phyloP scores from a whole-genome alignment of 1,139 yeast species.

The Wickerhamomyces sp. region DNA sequence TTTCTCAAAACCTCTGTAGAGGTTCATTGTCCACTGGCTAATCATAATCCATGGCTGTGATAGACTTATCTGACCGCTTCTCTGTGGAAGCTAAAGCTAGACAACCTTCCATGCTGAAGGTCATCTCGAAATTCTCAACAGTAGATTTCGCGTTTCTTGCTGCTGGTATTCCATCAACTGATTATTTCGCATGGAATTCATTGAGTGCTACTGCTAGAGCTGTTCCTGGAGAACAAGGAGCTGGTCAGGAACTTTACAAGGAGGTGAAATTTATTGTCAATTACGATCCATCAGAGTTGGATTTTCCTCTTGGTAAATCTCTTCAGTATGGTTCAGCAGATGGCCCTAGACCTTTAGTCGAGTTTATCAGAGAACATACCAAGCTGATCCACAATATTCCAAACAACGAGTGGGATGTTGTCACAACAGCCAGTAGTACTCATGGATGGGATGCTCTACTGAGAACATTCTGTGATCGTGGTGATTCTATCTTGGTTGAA shows the following conservation, averaged over 20 bases:
- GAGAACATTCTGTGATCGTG: conserved; percentile 73
- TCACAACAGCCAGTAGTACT: conserved; percentile 76
- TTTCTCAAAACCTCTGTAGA: too few relatives aligned
- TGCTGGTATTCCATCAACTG: conserved; percentile 87
- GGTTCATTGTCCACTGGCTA: too few relatives aligned
- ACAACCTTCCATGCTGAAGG: conserved; percentile 79
- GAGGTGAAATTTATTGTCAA: conserved; percentile 41
- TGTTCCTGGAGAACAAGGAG: conserved; percentile 69
- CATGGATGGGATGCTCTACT: conserved; percentile 83
- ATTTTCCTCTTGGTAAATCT: conserved; percentile 61
- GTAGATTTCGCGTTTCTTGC: conserved; percentile 83
- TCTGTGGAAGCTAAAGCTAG: conserved; percentile 76
- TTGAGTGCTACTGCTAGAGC: conserved; percentile 59
- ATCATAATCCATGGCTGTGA: not conserved
- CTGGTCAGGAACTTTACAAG: conserved; percentile 42
- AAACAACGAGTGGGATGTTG: conserved; percentile 64
- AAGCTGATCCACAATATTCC: conserved; percentile 50
- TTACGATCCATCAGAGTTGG: conserved; percentile 34
- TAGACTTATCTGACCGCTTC: conserved; percentile 21
- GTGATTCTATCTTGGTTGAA: conserved; percentile 79
- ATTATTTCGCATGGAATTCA: conserved; percentile 82
- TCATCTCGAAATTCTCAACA: conserved; percentile 63
- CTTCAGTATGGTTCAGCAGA: conserved; percentile 74
- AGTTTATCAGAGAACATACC: conserved; percentile 66
- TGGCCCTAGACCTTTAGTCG: conserved; percentile 57